phyloP scores from a whole-genome alignment of 2,329 filamentous ascomycete genomes.

The Coleophoma cylindrospora region DNA sequence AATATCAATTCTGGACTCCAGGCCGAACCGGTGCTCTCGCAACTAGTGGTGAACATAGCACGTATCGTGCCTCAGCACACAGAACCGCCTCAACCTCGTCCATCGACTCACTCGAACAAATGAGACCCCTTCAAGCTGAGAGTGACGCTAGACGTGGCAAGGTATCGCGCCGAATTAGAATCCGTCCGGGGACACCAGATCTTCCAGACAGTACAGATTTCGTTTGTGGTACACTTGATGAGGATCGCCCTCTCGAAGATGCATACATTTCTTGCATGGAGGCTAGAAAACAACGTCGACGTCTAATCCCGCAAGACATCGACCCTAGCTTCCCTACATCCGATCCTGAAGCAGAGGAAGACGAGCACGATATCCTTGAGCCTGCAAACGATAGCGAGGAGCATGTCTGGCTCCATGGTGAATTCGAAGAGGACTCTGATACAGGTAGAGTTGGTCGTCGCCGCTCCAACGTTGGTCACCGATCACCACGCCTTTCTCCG shows the following conservation, averaged over 20 bases:
- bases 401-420: constrained; percentile 64
- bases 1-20: constrained; percentile 58
- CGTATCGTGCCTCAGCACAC: constrained; percentile 22
- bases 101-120: constrained; percentile 38
- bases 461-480: constrained; percentile 40
- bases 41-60: constrained; percentile 11
- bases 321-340: constrained; percentile 96
- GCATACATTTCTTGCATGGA: constrained; percentile 85
- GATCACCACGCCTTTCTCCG: constrained; percentile 50
- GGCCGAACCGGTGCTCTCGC: constrained; percentile 30
- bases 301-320: constrained; percentile 90
- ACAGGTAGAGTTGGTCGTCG: constrained; percentile 45
- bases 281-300: constrained; percentile 76
- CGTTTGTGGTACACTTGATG: constrained; percentile 95
- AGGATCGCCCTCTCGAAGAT: constrained; percentile 90
- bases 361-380: constrained; percentile 59
- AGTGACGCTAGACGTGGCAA: constrained; percentile 7
- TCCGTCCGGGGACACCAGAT: constrained; percentile 69
- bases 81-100: constrained; percentile 56
- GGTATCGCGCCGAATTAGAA: constrained; percentile 35
- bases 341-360: constrained; percentile 81
- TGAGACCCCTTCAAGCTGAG: constrained; percentile 15
- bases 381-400: constrained; percentile 60
- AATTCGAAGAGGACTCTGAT: constrained; percentile 59
- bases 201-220: constrained; percentile 97